These are phyloP conservation scores for Takakia lepidozioides DNA, from an alignment of 225 moss, liverwort and hornwort genomes.

Conservation along the genomic window DNA sequence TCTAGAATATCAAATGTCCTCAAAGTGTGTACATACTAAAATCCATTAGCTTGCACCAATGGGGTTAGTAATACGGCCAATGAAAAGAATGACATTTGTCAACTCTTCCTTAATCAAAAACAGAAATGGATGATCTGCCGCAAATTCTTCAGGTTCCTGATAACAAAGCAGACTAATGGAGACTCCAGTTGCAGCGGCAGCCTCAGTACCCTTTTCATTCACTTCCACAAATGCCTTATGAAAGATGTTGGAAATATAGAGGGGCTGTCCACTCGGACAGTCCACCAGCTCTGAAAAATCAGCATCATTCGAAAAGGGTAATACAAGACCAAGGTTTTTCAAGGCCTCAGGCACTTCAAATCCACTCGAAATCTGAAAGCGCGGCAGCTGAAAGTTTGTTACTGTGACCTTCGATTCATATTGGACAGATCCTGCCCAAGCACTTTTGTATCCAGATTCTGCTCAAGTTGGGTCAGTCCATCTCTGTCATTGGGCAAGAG, in stretches of 20 bases:
- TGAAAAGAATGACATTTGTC: constrained; percentile 29
- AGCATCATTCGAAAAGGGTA: constrained; percentile 33
- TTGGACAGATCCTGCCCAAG: constrained; percentile 24
- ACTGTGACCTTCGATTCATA: constrained; percentile 18
- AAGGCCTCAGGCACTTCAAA: constrained; percentile 24
- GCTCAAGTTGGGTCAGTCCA: constrained; percentile 37
- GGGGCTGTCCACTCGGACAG: constrained; percentile 4
- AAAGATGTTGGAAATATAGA: constrained; percentile 27
- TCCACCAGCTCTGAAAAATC: constrained; percentile 54
- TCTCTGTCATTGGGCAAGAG: constrained; percentile 43
- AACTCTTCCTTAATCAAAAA: constrained; percentile 38
- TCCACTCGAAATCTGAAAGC: constrained; percentile 39
- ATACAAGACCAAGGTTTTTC: constrained; percentile 26
- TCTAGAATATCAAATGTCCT: too few species aligned
- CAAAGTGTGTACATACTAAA: too few species aligned
- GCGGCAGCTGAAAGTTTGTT: constrained; percentile 26
- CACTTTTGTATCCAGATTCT: constrained; percentile 23
- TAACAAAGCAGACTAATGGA: constrained; percentile 4
- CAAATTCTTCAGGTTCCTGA: constrained; percentile 20
- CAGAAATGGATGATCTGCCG: constrained; percentile 49
- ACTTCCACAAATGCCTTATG: constrained; percentile 66
- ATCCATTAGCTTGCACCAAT: constrained; percentile 1
- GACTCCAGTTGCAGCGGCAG: constrained; percentile 33
- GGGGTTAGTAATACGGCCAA: constrained; percentile 36
- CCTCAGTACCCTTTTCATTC: constrained; percentile 64